Evolutionary conservation across 371 early-diverging fungal genomes (phyloP).

Genomic region (Lichtheimia hyalospora): DNA sequence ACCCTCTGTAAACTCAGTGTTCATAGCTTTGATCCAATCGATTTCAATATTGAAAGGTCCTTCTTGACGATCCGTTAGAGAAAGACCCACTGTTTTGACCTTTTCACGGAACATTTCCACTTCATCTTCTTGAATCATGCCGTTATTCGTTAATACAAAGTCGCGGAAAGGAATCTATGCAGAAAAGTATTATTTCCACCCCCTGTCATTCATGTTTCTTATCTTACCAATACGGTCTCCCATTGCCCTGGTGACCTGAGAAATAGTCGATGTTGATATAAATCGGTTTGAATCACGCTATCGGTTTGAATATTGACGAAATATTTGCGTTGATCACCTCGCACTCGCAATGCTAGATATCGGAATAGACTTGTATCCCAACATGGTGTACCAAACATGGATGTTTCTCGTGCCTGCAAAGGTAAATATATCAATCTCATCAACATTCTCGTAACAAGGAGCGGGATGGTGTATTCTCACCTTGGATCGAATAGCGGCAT

Average conservation of each 20-base stretch:
- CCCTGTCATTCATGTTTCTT: neutral
- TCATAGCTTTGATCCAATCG: conserved; percentile 87
- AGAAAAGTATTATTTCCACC: neutral
- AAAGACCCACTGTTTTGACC: conserved; percentile 88
- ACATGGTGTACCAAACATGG: conserved; percentile 74
- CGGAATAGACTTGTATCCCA: conserved; percentile 87
- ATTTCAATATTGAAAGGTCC: conserved; percentile 90
- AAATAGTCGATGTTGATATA: conserved; percentile 91
- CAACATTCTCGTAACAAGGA: too few species aligned
- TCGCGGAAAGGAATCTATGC: conserved; percentile 86
- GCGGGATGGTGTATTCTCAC: conserved; percentile 21
- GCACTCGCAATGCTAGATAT: conserved; percentile 80
- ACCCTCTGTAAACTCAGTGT: conserved; percentile 71
- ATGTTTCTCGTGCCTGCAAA: conserved; percentile 14
- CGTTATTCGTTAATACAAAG: conserved; percentile 89
- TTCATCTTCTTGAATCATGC: conserved; percentile 83
- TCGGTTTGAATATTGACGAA: conserved; percentile 91
- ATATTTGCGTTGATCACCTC: conserved; percentile 79
- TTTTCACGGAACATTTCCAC: conserved; percentile 80
- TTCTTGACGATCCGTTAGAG: conserved; percentile 76
- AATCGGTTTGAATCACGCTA: conserved; percentile 75
- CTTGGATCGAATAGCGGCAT: conserved; percentile 85
- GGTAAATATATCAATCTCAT: neutral
- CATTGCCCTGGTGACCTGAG: conserved; percentile 85
- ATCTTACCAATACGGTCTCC: conserved; percentile 82